Percentiles rank a stretch among this genome's conserved stretches.
These are phyloP conservation scores for Thuja plicata DNA, from an alignment of 83 land plant genomes.

Conservation along the genomic window DNA sequence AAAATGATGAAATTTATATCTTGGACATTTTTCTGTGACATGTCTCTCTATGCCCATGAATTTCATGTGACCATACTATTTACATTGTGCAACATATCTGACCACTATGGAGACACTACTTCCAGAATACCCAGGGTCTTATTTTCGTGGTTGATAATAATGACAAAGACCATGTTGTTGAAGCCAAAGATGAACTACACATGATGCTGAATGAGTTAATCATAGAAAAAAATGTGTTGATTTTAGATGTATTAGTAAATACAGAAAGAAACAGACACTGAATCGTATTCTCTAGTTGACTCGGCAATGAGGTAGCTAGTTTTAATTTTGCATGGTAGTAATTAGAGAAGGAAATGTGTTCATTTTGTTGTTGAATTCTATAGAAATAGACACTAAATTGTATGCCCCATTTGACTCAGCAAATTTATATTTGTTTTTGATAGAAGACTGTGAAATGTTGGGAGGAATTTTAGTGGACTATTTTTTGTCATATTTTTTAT, in stretches of 20 bases:
- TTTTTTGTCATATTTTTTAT: not conserved
- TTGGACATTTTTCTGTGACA: not conserved
- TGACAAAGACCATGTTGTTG: slow-evolving; percentile 52
- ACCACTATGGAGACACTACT: slow-evolving; percentile 59
- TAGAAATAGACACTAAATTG: not conserved
- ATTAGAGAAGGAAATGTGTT: not conserved
- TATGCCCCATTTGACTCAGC: not conserved
- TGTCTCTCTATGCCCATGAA: not conserved
- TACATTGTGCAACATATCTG: slow-evolving; percentile 46
- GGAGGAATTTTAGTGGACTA: not conserved
- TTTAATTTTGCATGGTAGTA: slow-evolving; percentile 9
- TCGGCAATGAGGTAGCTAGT: too few species aligned
- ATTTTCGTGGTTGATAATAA: slow-evolving; percentile 60
- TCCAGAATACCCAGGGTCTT: slow-evolving; percentile 48
- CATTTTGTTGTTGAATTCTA: not conserved
- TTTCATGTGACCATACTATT: not conserved
- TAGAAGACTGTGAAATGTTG: not conserved
- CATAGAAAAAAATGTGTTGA: too few species aligned
- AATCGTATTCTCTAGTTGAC: too few species aligned
- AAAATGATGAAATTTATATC: too few species aligned
- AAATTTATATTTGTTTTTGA: not conserved
- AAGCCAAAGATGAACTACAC: slow-evolving; percentile 51
- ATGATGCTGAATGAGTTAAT: slow-evolving; percentile 60
- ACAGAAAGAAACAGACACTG: too few species aligned
- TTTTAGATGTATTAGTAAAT: too few species aligned